Evolutionary conservation across 805 yeast genomes (phyloP).

Genomic region (Ogataea nakhonphanomensis): DNA sequence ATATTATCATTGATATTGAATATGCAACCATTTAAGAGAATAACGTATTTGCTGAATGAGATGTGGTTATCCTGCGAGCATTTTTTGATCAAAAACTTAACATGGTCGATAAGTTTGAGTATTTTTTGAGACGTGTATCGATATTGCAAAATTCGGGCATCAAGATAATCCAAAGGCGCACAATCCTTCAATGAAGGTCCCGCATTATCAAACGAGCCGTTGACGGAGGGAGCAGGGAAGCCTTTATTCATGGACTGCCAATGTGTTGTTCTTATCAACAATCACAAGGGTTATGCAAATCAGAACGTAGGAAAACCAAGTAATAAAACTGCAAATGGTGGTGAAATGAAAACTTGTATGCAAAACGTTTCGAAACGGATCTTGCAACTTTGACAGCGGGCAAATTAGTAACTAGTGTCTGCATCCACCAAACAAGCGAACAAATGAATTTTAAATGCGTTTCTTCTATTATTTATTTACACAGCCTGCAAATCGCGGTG

Average conservation of each 20-base stretch:
- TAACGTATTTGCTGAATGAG: slow-evolving; percentile 35
- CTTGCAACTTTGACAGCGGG: too few relatives aligned
- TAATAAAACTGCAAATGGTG: not conserved
- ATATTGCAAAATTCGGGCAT: slow-evolving; percentile 57
- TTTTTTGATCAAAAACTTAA: slow-evolving; percentile 24
- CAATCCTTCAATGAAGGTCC: slow-evolving; percentile 25
- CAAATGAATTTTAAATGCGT: not conserved
- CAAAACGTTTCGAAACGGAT: too few relatives aligned
- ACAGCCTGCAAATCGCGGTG: slow-evolving; percentile 2
- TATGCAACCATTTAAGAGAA: slow-evolving; percentile 38
- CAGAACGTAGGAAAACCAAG: not conserved
- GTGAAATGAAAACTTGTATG: too few relatives aligned
- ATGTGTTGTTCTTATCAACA: slow-evolving; percentile 7
- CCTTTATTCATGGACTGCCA: slow-evolving; percentile 1
- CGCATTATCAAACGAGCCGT: not conserved
- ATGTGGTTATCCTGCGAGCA: slow-evolving; percentile 24
- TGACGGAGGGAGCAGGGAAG: not conserved
- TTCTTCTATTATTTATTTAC: not conserved
- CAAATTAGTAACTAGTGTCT: not conserved
- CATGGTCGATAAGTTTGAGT: slow-evolving; percentile 33
- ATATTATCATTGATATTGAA: slow-evolving; percentile 40
- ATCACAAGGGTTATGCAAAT: not conserved
- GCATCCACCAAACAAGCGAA: slow-evolving; percentile 4
- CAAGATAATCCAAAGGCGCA: slow-evolving; percentile 43
- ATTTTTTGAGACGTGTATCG: slow-evolving; percentile 50